phyloP scores from a whole-genome alignment of 1,284 basidiomycete species.

The Anthracocystis setariae region DNA sequence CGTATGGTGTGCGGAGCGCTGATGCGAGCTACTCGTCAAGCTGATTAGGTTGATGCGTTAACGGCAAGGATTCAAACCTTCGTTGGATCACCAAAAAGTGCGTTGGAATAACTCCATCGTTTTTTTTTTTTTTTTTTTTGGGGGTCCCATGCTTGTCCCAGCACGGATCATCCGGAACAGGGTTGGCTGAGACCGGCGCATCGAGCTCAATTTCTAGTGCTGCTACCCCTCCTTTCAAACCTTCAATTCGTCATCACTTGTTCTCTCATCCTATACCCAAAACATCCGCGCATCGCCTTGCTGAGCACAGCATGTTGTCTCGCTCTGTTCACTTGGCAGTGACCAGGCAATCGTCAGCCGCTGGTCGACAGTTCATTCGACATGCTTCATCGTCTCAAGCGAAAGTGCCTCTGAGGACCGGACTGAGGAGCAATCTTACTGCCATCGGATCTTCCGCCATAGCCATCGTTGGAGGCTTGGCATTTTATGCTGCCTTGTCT shows the following conservation, averaged over 20 bases:
- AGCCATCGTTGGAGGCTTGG: slow-evolving; percentile 19
- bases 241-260: background rate
- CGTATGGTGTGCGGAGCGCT: too few species aligned
- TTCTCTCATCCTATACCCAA: background rate
- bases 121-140: background rate
- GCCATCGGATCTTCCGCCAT: slow-evolving; percentile 17
- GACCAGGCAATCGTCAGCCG: slow-evolving; percentile 6
- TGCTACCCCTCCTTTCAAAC: background rate
- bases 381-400: slow-evolving; percentile 16
- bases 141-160: background rate
- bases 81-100: too few species aligned
- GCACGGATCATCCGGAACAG: slow-evolving; percentile 1
- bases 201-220: background rate
- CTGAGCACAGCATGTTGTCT: slow-evolving; percentile 17
- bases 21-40: background rate
- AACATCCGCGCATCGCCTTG: too few species aligned
- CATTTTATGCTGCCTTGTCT: slow-evolving; percentile 13
- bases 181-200: slow-evolving; percentile 5
- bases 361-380: slow-evolving; percentile 12
- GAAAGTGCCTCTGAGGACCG: slow-evolving; percentile 9
- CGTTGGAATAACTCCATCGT: slow-evolving; percentile 4
- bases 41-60: background rate
- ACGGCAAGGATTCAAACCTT: background rate
- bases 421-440: slow-evolving; percentile 3
- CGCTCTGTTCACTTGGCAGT: slow-evolving; percentile 29